Conservation (phyloP, 257 asterid species). For the Solanum raphanifolium region DNA sequence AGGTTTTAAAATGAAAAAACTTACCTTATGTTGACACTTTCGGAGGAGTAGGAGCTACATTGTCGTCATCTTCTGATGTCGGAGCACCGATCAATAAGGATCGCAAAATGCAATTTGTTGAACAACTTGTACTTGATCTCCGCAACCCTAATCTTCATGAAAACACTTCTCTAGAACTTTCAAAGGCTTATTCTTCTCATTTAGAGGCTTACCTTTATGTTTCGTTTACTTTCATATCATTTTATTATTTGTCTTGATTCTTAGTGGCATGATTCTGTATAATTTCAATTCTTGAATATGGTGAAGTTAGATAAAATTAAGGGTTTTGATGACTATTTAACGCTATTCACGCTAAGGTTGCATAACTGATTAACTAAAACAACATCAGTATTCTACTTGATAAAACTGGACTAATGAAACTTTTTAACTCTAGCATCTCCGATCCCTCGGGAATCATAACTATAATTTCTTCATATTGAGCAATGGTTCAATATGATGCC, state of each 20-base stretch:
- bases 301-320: neutral
- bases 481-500: neutral
- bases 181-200: neutral
- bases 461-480: neutral
- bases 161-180: conserved; percentile 13
- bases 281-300: too few relatives aligned
- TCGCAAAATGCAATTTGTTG: conserved; percentile 54
- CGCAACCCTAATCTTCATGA: neutral
- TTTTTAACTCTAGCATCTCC: neutral
- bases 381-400: neutral
- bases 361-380: too few relatives aligned
- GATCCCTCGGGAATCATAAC: neutral
- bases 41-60: neutral
- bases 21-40: conserved; percentile 25
- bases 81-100: conserved; percentile 27
- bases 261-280: too few relatives aligned
- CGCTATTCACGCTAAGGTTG: neutral
- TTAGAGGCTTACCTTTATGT: neutral
- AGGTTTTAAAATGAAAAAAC: conserved; percentile 19
- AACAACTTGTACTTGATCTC: conserved; percentile 13
- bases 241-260: neutral
- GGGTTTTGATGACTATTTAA: neutral
- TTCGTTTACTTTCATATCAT: neutral
- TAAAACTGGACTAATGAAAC: neutral
- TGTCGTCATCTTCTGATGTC: conserved; percentile 1